Percentiles rank a stretch among this genome's conserved stretches.
Conservation (phyloP, 768 basidiomycete species). For the Grammothele lineata region DNA sequence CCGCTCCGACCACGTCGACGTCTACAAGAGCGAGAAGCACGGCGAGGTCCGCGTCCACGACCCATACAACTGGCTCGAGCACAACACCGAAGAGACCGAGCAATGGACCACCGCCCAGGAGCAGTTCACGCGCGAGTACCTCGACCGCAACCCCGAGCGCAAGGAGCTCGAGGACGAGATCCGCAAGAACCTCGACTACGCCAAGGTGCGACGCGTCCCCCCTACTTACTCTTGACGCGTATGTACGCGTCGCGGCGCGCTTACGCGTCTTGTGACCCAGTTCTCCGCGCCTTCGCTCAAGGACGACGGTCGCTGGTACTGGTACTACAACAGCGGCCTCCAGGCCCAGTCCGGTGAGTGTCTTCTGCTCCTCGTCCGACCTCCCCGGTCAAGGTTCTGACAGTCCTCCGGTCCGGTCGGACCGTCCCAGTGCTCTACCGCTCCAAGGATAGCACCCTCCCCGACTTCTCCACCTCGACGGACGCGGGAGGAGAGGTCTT, state of each 20-base stretch:
- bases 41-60: slow-evolving; percentile 62
- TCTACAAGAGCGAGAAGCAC: slow-evolving; percentile 60
- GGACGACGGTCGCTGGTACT: slow-evolving; percentile 74
- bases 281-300: slow-evolving; percentile 60
- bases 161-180: slow-evolving; percentile 56
- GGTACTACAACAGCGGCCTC: slow-evolving; percentile 75
- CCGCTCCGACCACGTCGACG: slow-evolving; percentile 62
- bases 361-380: background rate
- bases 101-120: slow-evolving; percentile 62
- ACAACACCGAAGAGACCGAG: slow-evolving; percentile 57
- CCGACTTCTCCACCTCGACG: slow-evolving; percentile 44
- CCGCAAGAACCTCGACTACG: slow-evolving; percentile 48
- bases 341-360: slow-evolving; percentile 53
- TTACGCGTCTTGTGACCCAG: slow-evolving; percentile 29
- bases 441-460: slow-evolving; percentile 48
- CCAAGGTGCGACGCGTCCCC: slow-evolving; percentile 32
- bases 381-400: no score
- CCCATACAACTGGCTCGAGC: slow-evolving; percentile 75
- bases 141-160: slow-evolving; percentile 61
- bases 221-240: no score
- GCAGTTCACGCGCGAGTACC: slow-evolving; percentile 49
- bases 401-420: background rate
- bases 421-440: slow-evolving; percentile 51
- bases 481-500: slow-evolving; percentile 62
- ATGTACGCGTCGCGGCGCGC: slow-evolving; percentile 1